Evolutionary conservation across 768 basidiomycete genomes (phyloP).

Genomic region (Naganishia kalamii): DNA sequence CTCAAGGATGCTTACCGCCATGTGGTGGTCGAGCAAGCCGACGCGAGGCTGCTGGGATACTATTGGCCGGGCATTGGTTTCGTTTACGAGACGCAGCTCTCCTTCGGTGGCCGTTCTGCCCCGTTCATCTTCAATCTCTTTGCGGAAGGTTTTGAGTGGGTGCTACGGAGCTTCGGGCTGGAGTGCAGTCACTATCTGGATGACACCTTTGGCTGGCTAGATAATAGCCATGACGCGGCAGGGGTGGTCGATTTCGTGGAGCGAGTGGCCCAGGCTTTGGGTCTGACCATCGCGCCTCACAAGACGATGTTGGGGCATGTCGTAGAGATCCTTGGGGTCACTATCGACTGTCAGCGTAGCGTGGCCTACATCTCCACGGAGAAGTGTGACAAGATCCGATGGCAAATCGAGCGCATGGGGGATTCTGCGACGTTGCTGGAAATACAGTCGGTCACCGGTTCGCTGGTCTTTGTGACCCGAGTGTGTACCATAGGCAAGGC

Average conservation of each 20-base stretch:
- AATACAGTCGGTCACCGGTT: not conserved
- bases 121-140: slow-evolving; percentile 10
- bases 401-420: not conserved
- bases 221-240: not conserved
- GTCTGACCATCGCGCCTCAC: not conserved
- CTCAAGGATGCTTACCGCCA: not conserved
- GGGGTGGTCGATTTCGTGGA: not conserved
- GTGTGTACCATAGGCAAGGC: not conserved
- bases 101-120: not conserved
- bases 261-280: not conserved
- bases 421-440: not conserved
- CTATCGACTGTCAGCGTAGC: not conserved
- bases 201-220: not conserved
- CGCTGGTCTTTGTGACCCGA: not conserved
- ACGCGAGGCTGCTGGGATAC: not conserved
- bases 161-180: not conserved
- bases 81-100: not conserved
- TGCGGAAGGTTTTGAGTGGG: slow-evolving; percentile 1
- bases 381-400: not conserved
- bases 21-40: not conserved
- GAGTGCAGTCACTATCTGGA: not conserved
- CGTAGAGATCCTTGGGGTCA: not conserved
- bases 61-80: not conserved
- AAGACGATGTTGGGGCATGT: not conserved
- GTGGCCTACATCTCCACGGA: not conserved